A percentile compares a stretch with the other conserved stretches of the same genome.
phyloP scores from a whole-genome alignment of 2,329 filamentous ascomycete genomes.

The Trichophyton schoenleinii region DNA sequence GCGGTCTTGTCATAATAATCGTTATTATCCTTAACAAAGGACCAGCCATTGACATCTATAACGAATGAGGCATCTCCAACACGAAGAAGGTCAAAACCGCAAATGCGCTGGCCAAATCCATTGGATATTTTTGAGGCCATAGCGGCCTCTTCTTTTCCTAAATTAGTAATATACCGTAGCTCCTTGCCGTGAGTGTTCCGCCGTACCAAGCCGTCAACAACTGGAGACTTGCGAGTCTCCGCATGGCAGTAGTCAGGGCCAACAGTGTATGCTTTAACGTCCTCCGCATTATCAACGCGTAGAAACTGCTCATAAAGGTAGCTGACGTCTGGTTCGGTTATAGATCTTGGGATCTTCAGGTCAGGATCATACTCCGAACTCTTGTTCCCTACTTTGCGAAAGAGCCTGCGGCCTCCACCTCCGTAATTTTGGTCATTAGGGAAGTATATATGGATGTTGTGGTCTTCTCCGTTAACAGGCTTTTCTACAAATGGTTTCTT shows the following conservation, averaged over 20 bases:
- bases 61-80: conserved; percentile 86
- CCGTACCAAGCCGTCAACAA: conserved; percentile 89
- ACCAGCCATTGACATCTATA: conserved; percentile 99
- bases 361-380: conserved; percentile 85
- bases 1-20: conserved; percentile 93
- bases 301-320: conserved; percentile 98
- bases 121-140: conserved; percentile 84
- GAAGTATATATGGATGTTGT: conserved; percentile 98
- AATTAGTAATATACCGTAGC: conserved; percentile 80
- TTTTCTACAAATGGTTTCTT: conserved; percentile 97
- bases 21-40: conserved; percentile 98
- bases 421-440: conserved; percentile 60
- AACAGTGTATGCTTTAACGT: conserved; percentile 97
- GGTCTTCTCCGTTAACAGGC: conserved; percentile 93
- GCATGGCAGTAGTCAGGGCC: conserved; percentile 88
- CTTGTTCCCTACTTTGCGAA: conserved; percentile 97
- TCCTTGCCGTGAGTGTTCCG: conserved; percentile 97
- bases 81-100: conserved; percentile 85
- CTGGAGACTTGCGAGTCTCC: conserved; percentile 91
- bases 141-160: conserved; percentile 65
- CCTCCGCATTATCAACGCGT: conserved; percentile 90
- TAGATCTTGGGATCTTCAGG: conserved; percentile 62
- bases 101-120: conserved; percentile 87
- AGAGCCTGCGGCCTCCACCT: conserved; percentile 80
- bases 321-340: conserved; percentile 68